A percentile compares a stretch with the other conserved stretches of the same genome.
phyloP scores from a whole-genome alignment of 441 rosid species.

The Syzygium syzygioides region DNA sequence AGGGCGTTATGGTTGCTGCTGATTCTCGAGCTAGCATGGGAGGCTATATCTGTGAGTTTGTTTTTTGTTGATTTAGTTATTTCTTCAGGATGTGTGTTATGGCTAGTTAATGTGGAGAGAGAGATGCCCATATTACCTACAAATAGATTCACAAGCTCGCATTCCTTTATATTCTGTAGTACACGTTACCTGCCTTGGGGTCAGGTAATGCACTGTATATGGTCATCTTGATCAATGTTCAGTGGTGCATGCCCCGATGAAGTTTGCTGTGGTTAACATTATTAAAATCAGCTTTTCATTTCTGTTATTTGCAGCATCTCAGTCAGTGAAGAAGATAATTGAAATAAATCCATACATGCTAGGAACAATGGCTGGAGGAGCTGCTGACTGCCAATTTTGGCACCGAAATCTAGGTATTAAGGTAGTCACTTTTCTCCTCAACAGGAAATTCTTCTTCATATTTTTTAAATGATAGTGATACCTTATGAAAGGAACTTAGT shows the following conservation, averaged over 20 bases:
- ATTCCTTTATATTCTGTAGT: not conserved
- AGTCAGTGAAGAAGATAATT: conserved; percentile 95
- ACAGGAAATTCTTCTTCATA: not conserved
- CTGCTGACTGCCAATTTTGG: conserved; percentile 99
- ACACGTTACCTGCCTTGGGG: not conserved
- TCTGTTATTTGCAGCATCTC: conserved; percentile 59
- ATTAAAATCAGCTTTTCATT: not conserved
- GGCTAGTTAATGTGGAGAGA: not conserved
- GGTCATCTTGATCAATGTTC: not conserved
- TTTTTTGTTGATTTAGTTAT: not conserved
- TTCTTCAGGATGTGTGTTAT: not conserved
- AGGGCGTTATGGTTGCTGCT: conserved; percentile 96
- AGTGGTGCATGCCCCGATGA: not conserved
- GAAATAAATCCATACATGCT: conserved; percentile 99
- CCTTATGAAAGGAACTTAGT: not conserved
- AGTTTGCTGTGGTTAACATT: not conserved
- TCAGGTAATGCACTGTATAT: not conserved
- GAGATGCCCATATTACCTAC: not conserved
- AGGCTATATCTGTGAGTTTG: conserved; percentile 82
- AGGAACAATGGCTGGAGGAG: conserved; percentile 99
- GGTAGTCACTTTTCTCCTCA: conserved; percentile 27
- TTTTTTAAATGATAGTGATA: not conserved
- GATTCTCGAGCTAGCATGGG: conserved; percentile 99
- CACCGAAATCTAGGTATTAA: conserved; percentile 96
- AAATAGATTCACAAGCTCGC: not conserved